Evolutionary conservation across 495 filamentous ascomycete species (phyloP), one percentile per base, ranked within the genome.

Genomic region (Xylaria longipes): DNA sequence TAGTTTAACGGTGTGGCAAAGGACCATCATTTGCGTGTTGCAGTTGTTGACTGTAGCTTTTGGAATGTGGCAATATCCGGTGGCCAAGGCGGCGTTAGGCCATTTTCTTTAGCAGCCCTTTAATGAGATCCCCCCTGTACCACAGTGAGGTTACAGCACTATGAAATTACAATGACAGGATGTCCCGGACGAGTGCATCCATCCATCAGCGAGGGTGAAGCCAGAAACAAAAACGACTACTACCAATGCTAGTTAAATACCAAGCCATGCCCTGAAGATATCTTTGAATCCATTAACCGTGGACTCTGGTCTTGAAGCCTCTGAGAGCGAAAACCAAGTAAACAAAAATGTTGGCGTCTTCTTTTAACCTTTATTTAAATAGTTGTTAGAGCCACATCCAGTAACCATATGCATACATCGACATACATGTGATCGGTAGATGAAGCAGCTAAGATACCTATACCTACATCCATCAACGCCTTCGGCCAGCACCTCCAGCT

Each of bases 401-500:
- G 5, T 5, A 33, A 12, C 11, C 2, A 9, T 31, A 46, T 46
- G 27, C n/a, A 46, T 46, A 17, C n/a, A 46, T n/a, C 17, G 7
- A 60, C 8, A 39, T 37, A 14, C 17, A 60, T 22, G 11, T 22
- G 29, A 15, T 29, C 29, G 12, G 22, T 12, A 63, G 60, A 63
- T 43, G 4, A 29, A 15, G 22, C 3, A 25, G 11, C 11, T 35
- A 33, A 33, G 9, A 31, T 27, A n/a, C n/a, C n/a, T n/a, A n/a
- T n/a, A n/a, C n/a, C n/a, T n/a, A n/a, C 25, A 27, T 41, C 35
- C 22, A 79, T 87, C 77, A 91, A 56, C 89, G 82, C 72, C 89
- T 86, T 69, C 89, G 86, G 41, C 85, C 91, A 69, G 83, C 85
- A 66, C 88, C 87, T 20, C 88, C 89, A 68, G 78, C 81, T 69